A percentile compares a stretch with the other conserved stretches of the same genome.
These are phyloP conservation scores for Endoconidiophora laricicola DNA, from an alignment of 2,329 filamentous ascomycete genomes.

Conservation along the genomic window DNA sequence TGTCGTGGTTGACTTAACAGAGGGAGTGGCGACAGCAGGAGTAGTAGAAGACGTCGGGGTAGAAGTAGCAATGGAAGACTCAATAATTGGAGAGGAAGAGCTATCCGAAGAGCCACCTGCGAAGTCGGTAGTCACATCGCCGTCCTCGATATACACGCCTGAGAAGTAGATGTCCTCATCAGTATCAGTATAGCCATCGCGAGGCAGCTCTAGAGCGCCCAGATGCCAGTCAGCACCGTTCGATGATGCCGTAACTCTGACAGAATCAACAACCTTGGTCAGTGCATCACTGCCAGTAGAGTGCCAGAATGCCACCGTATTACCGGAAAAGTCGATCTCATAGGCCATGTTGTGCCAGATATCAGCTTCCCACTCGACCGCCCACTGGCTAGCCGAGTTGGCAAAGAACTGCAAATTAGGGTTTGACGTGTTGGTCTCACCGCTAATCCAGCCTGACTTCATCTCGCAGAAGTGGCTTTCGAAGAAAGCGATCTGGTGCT, in stretches of 20 bases:
- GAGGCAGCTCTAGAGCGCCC: slow-evolving; percentile 48
- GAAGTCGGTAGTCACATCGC: slow-evolving; percentile 20
- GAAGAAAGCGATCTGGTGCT: slow-evolving; percentile 50
- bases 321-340: slow-evolving; percentile 47
- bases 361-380: slow-evolving; percentile 39
- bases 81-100: background rate
- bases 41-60: background rate
- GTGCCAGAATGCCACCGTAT: slow-evolving; percentile 52
- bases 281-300: slow-evolving; percentile 44
- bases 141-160: slow-evolving; percentile 49
- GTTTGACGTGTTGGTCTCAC: slow-evolving; percentile 28
- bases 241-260: slow-evolving; percentile 42
- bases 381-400: slow-evolving; percentile 44
- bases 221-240: slow-evolving; percentile 61
- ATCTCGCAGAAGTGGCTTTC: slow-evolving; percentile 61
- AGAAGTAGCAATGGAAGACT: background rate
- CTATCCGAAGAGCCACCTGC: background rate
- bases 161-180: slow-evolving; percentile 56
- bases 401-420: slow-evolving; percentile 48
- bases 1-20: background rate
- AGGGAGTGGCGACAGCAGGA: background rate
- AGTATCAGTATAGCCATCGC: slow-evolving; percentile 33
- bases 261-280: slow-evolving; percentile 39
- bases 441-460: slow-evolving; percentile 47
- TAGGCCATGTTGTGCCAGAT: slow-evolving; percentile 65